These are phyloP conservation scores for Amphibolis antarctica DNA, from an alignment of 106 monocot genomes.

Conservation along the genomic window DNA sequence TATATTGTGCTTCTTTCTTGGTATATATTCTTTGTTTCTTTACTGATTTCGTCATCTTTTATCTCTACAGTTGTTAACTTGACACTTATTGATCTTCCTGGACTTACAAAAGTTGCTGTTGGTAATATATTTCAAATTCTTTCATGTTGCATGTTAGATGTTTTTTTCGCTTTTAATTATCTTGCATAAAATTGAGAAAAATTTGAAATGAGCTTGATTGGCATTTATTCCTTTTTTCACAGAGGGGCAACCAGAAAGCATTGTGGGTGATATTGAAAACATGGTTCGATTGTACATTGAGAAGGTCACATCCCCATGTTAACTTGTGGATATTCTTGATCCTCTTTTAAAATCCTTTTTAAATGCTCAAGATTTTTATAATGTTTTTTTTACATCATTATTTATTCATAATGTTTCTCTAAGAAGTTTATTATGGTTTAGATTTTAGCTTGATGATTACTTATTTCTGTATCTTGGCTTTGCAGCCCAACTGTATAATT, in stretches of 20 bases:
- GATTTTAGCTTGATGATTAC: neutral
- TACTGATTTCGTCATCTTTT: neutral
- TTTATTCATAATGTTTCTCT: neutral
- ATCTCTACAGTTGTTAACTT: slow-evolving; percentile 83
- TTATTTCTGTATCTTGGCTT: neutral
- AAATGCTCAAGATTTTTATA: too few relatives aligned
- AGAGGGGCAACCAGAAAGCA: slow-evolving; percentile 77
- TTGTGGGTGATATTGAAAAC: slow-evolving; percentile 71
- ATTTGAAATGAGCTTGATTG: too few relatives aligned
- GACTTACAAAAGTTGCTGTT: slow-evolving; percentile 97
- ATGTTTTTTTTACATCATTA: neutral
- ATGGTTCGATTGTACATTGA: slow-evolving; percentile 70
- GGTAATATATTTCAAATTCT: slow-evolving; percentile 45
- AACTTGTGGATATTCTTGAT: neutral
- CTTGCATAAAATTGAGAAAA: too few relatives aligned
- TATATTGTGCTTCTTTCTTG: neutral
- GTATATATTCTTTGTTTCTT: slow-evolving; percentile 3
- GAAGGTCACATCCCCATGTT: neutral
- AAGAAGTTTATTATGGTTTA: neutral
- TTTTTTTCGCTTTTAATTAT: too few relatives aligned
- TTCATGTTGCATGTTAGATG: neutral
- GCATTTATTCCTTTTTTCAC: slow-evolving; percentile 4
- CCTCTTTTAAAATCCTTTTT: too few relatives aligned
- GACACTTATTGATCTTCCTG: slow-evolving; percentile 95
- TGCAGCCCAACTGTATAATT: slow-evolving; percentile 81